phyloP scores from a whole-genome alignment of 805 yeast species.

The Kuraishia piskuri region DNA sequence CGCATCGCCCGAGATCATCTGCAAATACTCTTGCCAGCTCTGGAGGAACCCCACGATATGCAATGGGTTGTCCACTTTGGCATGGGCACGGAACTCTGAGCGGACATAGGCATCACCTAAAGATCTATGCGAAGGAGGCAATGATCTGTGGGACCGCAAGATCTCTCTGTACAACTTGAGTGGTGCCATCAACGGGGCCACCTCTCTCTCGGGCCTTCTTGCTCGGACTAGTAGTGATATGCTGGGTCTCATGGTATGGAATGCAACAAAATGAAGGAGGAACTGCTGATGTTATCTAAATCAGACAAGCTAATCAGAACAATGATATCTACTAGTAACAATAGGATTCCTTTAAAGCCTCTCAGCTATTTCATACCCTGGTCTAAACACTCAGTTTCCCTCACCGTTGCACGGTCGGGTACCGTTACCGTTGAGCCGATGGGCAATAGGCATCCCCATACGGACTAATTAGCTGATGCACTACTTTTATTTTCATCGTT shows the following conservation, averaged over 20 bases:
- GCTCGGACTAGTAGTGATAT: constrained; percentile 24
- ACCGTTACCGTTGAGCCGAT: background rate
- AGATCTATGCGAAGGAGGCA: constrained; percentile 63
- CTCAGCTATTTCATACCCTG: too few relatives aligned
- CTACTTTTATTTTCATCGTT: too few relatives aligned
- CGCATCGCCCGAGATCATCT: constrained; percentile 45
- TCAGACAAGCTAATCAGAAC: too few relatives aligned
- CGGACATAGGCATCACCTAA: constrained; percentile 88
- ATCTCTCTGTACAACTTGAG: constrained; percentile 69
- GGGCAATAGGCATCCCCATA: background rate
- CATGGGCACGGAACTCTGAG: constrained; percentile 83
- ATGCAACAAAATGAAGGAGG: too few relatives aligned
- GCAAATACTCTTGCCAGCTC: constrained; percentile 86
- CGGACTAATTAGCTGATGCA: background rate
- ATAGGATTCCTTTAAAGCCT: too few relatives aligned
- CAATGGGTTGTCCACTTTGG: constrained; percentile 74
- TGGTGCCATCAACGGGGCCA: constrained; percentile 71
- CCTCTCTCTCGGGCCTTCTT: constrained; percentile 13
- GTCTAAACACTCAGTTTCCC: too few relatives aligned
- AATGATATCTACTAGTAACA: too few relatives aligned
- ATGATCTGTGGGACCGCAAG: constrained; percentile 64
- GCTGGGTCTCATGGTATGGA: constrained; percentile 12
- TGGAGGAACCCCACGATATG: constrained; percentile 91
- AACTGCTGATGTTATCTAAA: too few relatives aligned
- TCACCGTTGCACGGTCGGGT: too few relatives aligned